Percentiles rank a stretch among this genome's conserved stretches.
phyloP scores from a whole-genome alignment of 768 basidiomycete genomes.

The Termitomyces bulborhizus region DNA sequence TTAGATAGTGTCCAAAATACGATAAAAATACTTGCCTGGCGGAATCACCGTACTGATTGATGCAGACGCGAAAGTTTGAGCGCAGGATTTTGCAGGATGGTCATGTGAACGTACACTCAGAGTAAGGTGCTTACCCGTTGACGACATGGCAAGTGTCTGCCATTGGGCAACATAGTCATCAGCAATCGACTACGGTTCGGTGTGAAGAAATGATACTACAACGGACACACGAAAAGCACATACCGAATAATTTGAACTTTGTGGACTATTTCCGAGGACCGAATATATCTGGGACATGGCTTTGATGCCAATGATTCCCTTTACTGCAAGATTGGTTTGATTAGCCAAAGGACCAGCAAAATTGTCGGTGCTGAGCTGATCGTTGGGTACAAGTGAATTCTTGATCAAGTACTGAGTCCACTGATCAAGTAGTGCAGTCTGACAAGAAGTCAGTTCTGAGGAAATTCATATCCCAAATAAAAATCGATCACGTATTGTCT shows the following conservation, averaged over 20 bases:
- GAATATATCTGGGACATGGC: slow-evolving; percentile 54
- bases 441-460: background rate
- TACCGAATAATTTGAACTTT: slow-evolving; percentile 37
- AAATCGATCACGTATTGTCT: slow-evolving; percentile 30
- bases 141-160: slow-evolving; percentile 45
- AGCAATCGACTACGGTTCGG: slow-evolving; percentile 40
- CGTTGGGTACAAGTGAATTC: slow-evolving; percentile 43
- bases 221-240: background rate
- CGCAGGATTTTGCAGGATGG: background rate
- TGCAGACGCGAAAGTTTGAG: background rate
- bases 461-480: slow-evolving; percentile 9
- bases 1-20: background rate
- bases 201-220: background rate
- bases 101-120: slow-evolving; percentile 31
- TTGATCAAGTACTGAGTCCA: slow-evolving; percentile 59
- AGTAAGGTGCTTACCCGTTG: slow-evolving; percentile 47
- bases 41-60: slow-evolving; percentile 46
- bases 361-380: slow-evolving; percentile 52
- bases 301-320: slow-evolving; percentile 61
- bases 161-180: slow-evolving; percentile 48
- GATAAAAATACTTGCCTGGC: slow-evolving; percentile 21
- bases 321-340: slow-evolving; percentile 67
- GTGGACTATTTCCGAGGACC: slow-evolving; percentile 31
- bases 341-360: slow-evolving; percentile 49
- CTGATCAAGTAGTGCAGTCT: slow-evolving; percentile 43